Evolutionary conservation across 2,329 filamentous ascomycete genomes (phyloP), one percentile per base, ranked within the genome.

Genomic region (Lachnellula hyalina): DNA sequence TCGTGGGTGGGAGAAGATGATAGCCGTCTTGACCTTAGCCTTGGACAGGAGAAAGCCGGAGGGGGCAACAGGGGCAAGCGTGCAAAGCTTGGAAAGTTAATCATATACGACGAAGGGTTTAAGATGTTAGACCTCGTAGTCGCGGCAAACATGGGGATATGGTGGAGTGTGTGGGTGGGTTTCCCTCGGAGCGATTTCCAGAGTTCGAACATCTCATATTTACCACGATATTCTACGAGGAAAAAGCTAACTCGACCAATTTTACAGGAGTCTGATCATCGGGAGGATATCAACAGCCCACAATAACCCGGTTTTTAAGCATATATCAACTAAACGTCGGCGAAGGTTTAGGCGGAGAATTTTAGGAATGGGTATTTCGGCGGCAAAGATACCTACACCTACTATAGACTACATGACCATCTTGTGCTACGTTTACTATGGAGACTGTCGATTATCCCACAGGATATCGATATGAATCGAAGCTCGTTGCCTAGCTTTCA

Each of bases 91-190:
- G 94, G 93, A 0, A 99, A 97, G 72, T 75, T 99, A 50, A 90
- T 97, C 50, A 80, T 99, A 38, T 83, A 91, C 63, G 85, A 93
- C 53, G 92, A 96, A 65, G 94, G 94, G 0, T 74, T 96, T 61
- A 96, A 96, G 75, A 97, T 99, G 93, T 72, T 97, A 65, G 94
- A 99, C 75, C 71, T 99, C 55, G 77, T 96, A 0, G 90, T 99
- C 19, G 90, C 93, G 4, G 88, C 91, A 11, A 96, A 96, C 68
- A 82, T 99, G 73, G 90, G 89, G 1, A 75, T 97, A 15, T 99
- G 92, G 90, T 97, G 93, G 92, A 85, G 85, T 64, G 84, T 89
- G 4, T 96, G 91, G 81, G 87, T 44, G 41, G 21, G 41, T 44
- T 12, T 21, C 3, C 41, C 41, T 5, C 15, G 15, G 38, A n/a